These are phyloP conservation scores for Entoloma clypeatum DNA, from an alignment of 1,284 basidiomycete genomes.

Conservation along the genomic window DNA sequence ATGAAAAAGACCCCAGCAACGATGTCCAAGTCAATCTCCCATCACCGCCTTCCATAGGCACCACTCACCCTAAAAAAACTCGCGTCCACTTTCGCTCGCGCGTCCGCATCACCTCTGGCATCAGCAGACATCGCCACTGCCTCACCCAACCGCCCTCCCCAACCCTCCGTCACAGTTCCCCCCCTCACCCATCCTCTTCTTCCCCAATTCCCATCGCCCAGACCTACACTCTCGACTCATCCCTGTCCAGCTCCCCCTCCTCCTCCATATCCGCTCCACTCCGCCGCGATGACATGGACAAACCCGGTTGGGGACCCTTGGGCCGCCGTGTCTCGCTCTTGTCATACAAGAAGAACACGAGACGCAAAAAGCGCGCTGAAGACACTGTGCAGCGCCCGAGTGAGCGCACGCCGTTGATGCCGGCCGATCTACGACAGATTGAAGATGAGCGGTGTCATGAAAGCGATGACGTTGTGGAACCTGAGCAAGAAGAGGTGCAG, in stretches of 20 bases:
- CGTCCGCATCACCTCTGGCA: conserved; percentile 41
- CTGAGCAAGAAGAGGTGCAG: conserved; percentile 27
- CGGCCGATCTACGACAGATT: conserved; percentile 12
- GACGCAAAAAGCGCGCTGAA: conserved; percentile 8
- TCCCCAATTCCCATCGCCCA: not conserved
- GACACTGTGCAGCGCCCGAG: conserved; percentile 6
- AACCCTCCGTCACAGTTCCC: conserved; percentile 3
- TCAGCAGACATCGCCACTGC: conserved; percentile 34
- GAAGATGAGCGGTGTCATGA: conserved; percentile 12
- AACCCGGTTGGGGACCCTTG: conserved; percentile 53
- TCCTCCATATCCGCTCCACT: conserved; percentile 73
- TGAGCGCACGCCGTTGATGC: conserved; percentile 21
- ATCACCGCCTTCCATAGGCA: not conserved
- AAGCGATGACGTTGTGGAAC: conserved; percentile 7
- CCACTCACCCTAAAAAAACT: conserved; percentile 11
- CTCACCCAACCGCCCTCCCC: conserved; percentile 12
- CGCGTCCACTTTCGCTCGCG: conserved; percentile 39
- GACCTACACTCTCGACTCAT: conserved; percentile 38
- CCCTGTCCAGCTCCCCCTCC: conserved; percentile 57
- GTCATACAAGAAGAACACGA: conserved; percentile 17
- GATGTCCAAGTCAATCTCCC: not conserved
- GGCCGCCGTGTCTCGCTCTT: conserved; percentile 50
- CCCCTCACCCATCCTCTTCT: not conserved
- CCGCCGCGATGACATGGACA: conserved; percentile 44
- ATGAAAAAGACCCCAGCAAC: conserved; percentile 8